A percentile compares a stretch with the other conserved stretches of the same genome.
phyloP scores from a whole-genome alignment of 257 asterid species.

The Solanum rostratum region DNA sequence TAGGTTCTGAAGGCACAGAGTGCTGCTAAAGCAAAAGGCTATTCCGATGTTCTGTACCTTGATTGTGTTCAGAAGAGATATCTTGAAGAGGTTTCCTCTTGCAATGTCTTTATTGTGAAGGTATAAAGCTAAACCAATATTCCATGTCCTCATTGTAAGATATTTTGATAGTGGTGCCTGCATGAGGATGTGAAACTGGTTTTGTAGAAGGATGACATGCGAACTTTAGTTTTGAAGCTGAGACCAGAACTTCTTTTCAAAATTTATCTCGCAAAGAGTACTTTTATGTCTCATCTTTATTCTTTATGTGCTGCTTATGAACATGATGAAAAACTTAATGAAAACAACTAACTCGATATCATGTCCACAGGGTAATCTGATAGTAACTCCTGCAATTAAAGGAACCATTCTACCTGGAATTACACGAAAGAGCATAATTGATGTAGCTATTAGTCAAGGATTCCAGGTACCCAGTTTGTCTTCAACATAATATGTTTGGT shows the following conservation, averaged over 20 bases:
- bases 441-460: slow-evolving; percentile 37
- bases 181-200: not conserved
- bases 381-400: slow-evolving; percentile 33
- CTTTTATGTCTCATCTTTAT: not conserved
- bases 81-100: slow-evolving; percentile 94
- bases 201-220: not conserved
- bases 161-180: not conserved
- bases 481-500: not conserved
- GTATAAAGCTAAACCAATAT: not conserved
- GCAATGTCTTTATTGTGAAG: slow-evolving; percentile 85
- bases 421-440: slow-evolving; percentile 39
- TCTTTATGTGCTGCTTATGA: not conserved
- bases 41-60: slow-evolving; percentile 80
- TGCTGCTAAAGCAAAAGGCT: slow-evolving; percentile 92
- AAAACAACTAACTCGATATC: not conserved
- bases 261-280: not conserved
- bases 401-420: slow-evolving; percentile 46
- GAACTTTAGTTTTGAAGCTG: not conserved
- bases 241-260: not conserved
- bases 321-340: not conserved
- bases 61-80: slow-evolving; percentile 68
- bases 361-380: slow-evolving; percentile 25
- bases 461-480: slow-evolving; percentile 19
- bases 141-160: not conserved
- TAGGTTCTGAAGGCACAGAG: slow-evolving; percentile 90